These are phyloP conservation scores for Arabis alpina DNA, from an alignment of 345 rosid genomes.

Conservation along the genomic window DNA sequence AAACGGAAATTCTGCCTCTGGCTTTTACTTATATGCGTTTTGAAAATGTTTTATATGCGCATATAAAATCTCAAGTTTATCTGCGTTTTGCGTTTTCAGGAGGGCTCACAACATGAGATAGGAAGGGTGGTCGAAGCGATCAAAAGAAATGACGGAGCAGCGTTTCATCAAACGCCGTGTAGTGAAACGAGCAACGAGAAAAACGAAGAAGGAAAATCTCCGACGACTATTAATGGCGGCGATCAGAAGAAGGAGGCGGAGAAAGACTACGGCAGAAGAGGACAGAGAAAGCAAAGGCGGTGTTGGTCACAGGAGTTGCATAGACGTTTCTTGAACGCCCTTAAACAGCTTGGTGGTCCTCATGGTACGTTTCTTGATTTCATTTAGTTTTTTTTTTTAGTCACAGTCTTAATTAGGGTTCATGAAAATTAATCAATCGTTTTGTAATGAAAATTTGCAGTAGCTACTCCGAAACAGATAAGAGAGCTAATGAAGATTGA, in stretches of 20 bases:
- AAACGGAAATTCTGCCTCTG: too few species aligned
- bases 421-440: background rate
- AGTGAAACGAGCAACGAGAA: constrained; percentile 55
- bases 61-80: background rate
- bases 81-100: constrained; percentile 38
- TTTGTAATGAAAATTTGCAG: constrained; percentile 47
- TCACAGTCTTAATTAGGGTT: constrained; percentile 18
- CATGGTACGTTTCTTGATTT: constrained; percentile 53
- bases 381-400: constrained; percentile 2
- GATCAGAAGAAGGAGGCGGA: constrained; percentile 44
- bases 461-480: constrained; percentile 90
- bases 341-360: constrained; percentile 93
- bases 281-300: constrained; percentile 75
- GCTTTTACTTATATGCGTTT: too few species aligned
- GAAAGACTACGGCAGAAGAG: constrained; percentile 36
- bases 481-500: constrained; percentile 92
- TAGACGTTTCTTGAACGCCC: constrained; percentile 75
- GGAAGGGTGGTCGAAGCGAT: constrained; percentile 59
- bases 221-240: constrained; percentile 15
- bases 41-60: too few species aligned
- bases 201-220: constrained; percentile 45
- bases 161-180: constrained; percentile 52
- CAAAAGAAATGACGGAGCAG: constrained; percentile 42
- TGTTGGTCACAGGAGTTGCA: constrained; percentile 96
- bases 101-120: constrained; percentile 47